Conservation (phyloP, 176 grass and related monocot species). For the Avena sativa region DNA sequence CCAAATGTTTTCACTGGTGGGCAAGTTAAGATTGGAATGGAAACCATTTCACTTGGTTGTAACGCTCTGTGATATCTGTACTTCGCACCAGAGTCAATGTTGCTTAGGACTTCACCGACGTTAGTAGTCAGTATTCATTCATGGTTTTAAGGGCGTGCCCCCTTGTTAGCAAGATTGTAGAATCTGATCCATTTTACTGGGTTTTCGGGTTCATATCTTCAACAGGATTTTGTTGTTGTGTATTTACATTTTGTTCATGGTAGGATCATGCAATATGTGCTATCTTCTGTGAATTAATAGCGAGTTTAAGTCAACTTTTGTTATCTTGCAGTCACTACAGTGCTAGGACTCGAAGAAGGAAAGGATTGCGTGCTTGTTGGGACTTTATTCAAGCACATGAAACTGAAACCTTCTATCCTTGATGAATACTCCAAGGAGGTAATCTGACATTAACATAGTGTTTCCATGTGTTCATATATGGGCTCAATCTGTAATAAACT, state of each 20-base stretch:
- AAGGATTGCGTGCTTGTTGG: constrained; percentile 93
- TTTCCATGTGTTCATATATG: constrained; percentile 8
- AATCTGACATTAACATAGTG: constrained; percentile 21
- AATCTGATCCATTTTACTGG: neutral
- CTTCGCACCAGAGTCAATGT: neutral
- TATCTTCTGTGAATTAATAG: neutral
- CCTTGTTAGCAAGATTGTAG: constrained; percentile 6
- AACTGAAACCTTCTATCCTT: constrained; percentile 92
- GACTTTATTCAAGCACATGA: constrained; percentile 96
- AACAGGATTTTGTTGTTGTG: neutral
- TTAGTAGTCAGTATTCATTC: neutral
- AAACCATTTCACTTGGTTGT: neutral
- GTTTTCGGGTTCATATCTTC: neutral
- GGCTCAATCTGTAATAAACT: neutral
- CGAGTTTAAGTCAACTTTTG: neutral
- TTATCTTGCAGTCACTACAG: constrained; percentile 73
- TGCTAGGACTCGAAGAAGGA: constrained; percentile 92
- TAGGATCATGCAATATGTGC: neutral
- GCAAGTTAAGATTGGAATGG: neutral
- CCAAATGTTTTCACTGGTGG: neutral
- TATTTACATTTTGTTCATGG: neutral
- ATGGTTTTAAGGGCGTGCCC: neutral
- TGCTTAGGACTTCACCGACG: neutral
- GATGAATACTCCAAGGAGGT: constrained; percentile 99
- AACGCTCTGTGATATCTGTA: neutral